A percentile compares a stretch with the other conserved stretches of the same genome.
Evolutionary conservation across 2,329 filamentous ascomycete genomes (phyloP).

Genomic region (Diaporthe sp.): DNA sequence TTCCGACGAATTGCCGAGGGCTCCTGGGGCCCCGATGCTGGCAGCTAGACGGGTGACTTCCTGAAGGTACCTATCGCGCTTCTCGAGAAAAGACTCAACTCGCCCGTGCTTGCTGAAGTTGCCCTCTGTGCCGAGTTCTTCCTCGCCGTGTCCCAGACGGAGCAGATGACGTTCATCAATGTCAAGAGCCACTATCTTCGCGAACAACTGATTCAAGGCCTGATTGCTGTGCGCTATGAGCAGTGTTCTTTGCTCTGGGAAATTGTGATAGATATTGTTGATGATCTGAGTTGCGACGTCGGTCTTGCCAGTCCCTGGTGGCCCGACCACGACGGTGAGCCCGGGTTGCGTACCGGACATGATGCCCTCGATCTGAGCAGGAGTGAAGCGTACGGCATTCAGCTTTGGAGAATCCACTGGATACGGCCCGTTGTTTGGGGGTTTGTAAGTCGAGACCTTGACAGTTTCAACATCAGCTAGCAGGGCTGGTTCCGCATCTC

Average conservation of each 20-base stretch:
- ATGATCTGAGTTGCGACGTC: slow-evolving; percentile 99
- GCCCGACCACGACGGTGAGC: slow-evolving; percentile 92
- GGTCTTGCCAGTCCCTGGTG: slow-evolving; percentile 98
- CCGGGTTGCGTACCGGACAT: slow-evolving; percentile 94
- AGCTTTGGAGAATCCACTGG: slow-evolving; percentile 84
- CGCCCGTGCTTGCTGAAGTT: slow-evolving; percentile 95
- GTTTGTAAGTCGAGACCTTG: slow-evolving; percentile 90
- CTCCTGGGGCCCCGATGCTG: slow-evolving; percentile 88
- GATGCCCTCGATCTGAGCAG: slow-evolving; percentile 92
- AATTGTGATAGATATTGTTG: slow-evolving; percentile 99
- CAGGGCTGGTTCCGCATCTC: slow-evolving; percentile 78
- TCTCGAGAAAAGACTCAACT: slow-evolving; percentile 95
- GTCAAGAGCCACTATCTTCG: slow-evolving; percentile 96
- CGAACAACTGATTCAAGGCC: slow-evolving; percentile 95
- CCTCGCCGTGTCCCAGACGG: slow-evolving; percentile 93
- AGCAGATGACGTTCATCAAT: slow-evolving; percentile 96
- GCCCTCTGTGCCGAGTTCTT: slow-evolving; percentile 87
- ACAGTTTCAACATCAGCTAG: slow-evolving; percentile 76
- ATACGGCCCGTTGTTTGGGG: slow-evolving; percentile 90
- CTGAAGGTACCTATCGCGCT: slow-evolving; percentile 80
- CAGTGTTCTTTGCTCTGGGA: slow-evolving; percentile 90
- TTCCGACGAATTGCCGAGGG: slow-evolving; percentile 96
- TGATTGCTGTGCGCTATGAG: slow-evolving; percentile 98
- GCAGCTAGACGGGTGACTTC: slow-evolving; percentile 90
- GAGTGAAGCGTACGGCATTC: slow-evolving; percentile 90